These are phyloP conservation scores for Scortechinia acanthostroma DNA, from an alignment of 2,329 filamentous ascomycete genomes.

Conservation along the genomic window DNA sequence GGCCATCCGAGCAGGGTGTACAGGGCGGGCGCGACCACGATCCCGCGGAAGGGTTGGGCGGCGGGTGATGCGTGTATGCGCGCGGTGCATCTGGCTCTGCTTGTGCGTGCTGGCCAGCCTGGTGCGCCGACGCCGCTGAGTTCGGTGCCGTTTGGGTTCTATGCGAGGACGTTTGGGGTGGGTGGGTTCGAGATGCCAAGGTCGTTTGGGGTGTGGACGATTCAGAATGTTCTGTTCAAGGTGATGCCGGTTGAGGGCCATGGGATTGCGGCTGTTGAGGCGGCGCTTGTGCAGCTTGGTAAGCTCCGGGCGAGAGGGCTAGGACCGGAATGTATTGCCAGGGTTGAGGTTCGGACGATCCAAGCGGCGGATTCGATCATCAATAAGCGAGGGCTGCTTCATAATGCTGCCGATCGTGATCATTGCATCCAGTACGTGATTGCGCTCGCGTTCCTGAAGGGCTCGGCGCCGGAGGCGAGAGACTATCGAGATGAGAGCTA, in stretches of 20 bases:
- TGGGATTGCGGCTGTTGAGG: conserved; percentile 20
- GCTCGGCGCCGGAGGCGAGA: conserved; percentile 8
- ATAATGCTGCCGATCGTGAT: conserved; percentile 21
- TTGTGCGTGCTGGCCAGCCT: conserved; percentile 15
- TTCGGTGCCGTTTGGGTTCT: conserved; percentile 23
- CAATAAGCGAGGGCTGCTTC: conserved; percentile 16
- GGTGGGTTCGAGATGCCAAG: neutral
- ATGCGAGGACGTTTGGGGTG: conserved; percentile 6
- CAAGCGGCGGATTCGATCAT: conserved; percentile 19
- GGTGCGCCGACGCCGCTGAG: conserved; percentile 18
- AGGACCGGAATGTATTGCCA: conserved; percentile 9
- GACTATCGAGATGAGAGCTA: conserved; percentile 17
- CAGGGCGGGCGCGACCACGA: conserved; percentile 20
- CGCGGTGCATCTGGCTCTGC: conserved; percentile 24
- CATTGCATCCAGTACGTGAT: conserved; percentile 23
- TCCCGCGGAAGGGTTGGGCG: conserved; percentile 30
- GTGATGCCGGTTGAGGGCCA: conserved; percentile 17
- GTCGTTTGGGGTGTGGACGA: conserved; percentile 5
- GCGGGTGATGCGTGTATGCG: conserved; percentile 27
- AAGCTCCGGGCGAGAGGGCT: conserved; percentile 6
- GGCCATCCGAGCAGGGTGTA: conserved; percentile 22
- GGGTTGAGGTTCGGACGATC: conserved; percentile 16
- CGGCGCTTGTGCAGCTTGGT: conserved; percentile 10
- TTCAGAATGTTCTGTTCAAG: conserved; percentile 11
- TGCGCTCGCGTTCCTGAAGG: conserved; percentile 20